A percentile compares a stretch with the other conserved stretches of the same genome.
Evolutionary conservation across 2,329 filamentous ascomycete genomes (phyloP).

Genomic region (Monosporascus sp.): DNA sequence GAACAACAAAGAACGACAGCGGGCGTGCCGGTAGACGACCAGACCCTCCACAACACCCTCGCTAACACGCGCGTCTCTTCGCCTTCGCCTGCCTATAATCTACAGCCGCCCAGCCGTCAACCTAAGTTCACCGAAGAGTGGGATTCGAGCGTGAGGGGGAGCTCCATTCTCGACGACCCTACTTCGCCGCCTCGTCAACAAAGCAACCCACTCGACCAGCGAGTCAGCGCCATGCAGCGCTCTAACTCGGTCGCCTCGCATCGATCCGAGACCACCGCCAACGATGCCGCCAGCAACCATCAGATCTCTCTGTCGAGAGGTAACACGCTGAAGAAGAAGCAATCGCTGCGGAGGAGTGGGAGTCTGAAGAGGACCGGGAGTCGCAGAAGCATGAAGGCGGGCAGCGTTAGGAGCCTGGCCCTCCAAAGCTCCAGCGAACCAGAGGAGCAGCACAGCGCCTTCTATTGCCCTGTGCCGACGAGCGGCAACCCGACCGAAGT

Average conservation of each 20-base stretch:
- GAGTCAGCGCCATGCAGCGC: constrained; percentile 45
- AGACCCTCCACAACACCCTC: constrained; percentile 31
- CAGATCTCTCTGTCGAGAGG: constrained; percentile 37
- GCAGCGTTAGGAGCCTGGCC: constrained; percentile 77
- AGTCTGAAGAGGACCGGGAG: constrained; percentile 78
- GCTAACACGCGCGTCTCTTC: constrained; percentile 30
- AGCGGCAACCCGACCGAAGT: constrained; percentile 82
- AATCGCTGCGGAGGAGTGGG: constrained; percentile 65
- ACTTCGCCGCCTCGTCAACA: constrained; percentile 16
- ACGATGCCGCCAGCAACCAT: constrained; percentile 29
- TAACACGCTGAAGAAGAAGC: constrained; percentile 86
- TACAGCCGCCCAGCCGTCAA: constrained; percentile 19
- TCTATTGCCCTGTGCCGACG: constrained; percentile 85
- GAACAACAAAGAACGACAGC: constrained; percentile 16
- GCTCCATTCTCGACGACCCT: constrained; percentile 54
- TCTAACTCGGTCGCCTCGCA: constrained; percentile 52
- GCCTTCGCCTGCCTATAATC: constrained; percentile 15
- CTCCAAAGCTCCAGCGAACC: constrained; percentile 64
- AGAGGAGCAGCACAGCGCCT: constrained; percentile 74
- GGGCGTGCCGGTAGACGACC: constrained; percentile 22
- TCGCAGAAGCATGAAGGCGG: constrained; percentile 74
- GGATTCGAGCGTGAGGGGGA: constrained; percentile 62
- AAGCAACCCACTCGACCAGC: constrained; percentile 11
- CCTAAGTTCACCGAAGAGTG: constrained; percentile 66
- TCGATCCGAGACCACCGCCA: constrained; percentile 44